Evolutionary conservation across 78 protist species (phyloP).

Genomic region (Protostelium mycophagum): DNA sequence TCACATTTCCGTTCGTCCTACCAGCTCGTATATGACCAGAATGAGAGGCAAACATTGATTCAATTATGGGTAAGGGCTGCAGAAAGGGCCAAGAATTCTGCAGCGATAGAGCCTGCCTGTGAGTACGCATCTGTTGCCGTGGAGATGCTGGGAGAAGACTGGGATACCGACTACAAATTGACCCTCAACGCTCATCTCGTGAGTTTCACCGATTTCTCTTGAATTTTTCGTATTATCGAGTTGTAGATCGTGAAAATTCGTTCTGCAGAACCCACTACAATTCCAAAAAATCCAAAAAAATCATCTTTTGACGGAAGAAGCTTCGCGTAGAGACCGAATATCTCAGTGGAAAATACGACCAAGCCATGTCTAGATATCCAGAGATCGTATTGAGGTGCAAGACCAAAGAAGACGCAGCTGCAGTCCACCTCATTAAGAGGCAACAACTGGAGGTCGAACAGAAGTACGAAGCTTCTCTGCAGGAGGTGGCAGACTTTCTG

Average conservation of each 20-base stretch:
- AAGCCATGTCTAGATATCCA: background rate
- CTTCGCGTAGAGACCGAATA: background rate
- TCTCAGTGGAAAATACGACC: background rate
- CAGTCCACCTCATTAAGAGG: background rate
- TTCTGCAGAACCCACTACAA: too few species aligned
- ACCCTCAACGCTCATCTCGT: background rate
- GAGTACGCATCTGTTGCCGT: background rate
- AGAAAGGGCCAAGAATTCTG: background rate
- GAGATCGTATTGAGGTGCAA: background rate
- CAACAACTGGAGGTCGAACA: background rate
- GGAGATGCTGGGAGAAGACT: background rate
- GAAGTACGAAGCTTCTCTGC: background rate
- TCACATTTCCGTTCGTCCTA: background rate
- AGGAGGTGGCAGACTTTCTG: background rate
- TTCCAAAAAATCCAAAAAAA: too few species aligned
- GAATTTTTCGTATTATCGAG: too few species aligned
- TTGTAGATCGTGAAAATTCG: too few species aligned
- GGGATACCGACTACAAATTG: background rate
- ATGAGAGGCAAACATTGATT: background rate
- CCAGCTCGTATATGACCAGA: background rate
- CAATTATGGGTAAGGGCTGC: background rate
- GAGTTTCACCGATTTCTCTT: background rate
- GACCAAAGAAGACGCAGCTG: background rate
- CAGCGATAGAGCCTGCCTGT: background rate
- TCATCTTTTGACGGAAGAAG: background rate